Evolutionary conservation across 768 basidiomycete genomes (phyloP), one percentile per base, ranked within the genome.

Genomic region (Lactifluus volemus): DNA sequence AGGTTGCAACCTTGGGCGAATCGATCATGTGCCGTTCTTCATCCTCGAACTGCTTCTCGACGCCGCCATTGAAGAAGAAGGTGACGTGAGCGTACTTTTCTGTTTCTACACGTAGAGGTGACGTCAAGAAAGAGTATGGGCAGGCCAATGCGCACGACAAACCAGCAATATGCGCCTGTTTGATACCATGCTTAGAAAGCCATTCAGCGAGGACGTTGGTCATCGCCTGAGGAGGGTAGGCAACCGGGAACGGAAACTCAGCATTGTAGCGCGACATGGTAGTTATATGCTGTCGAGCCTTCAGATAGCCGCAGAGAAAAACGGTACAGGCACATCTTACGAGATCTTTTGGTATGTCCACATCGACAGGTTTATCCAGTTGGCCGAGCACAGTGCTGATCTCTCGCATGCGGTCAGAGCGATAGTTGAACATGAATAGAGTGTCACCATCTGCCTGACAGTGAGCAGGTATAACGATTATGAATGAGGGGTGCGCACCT

Each of bases 21-120:
- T 90, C 82, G 60, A 96, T 85, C 89, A 97, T 85, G 71, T 85
- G 79, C 15, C 95, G 79, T 66, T 90, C 88, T 70, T 97, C 95
- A 38, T 77, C 73, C 14, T 81, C 78, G 73, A 90, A 98, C 68
- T 95, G 90, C 70, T 93, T 90, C 78, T 97, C 95, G 32, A 93
- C 85, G 58, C 94, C 94, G 14, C 94, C 95, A 73, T 96, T 97
- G 82, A 97, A 96, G 82, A 96, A 97, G 79, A 97, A 96, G 0
- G 94, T 98, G 58, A 98, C 91, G 70, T 98, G 94, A 2, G 93
- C 93, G 73, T 95, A 98, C 75, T 98, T 96, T 72, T 96, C 94
- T n/a, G 94, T 96, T 73, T 97, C 94, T 82, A 69, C 3, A 30
- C 17, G 38, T 5, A 55, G 54, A 11, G 30, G 21, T 34, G 54